Base-by-base conservation (phyloP, 768 basidiomycete genomes). In the Ramaria rubella region DNA sequence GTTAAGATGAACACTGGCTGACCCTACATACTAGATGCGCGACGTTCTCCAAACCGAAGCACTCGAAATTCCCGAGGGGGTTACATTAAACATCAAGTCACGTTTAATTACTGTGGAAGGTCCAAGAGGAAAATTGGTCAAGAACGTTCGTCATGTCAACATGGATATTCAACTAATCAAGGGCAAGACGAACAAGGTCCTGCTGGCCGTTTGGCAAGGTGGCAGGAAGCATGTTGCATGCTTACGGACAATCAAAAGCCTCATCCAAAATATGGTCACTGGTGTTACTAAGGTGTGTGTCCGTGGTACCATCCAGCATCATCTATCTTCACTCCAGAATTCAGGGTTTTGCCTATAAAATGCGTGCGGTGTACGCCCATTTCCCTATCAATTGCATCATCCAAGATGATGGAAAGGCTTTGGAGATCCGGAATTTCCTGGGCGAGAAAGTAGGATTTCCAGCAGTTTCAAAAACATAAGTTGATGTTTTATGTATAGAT, bases 321-420 rank as follows among this genome's bases (percentile, higher is more conserved):
- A 14, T 42, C 23, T 11, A 42, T 46, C 14, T 42, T 43, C 24
- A 48, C 6, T 30, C 29, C n/a, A 9, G 14, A 8, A 4, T 26
- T 24, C 63, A 94, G 94, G 96, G 96, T 60, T 99, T 98, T 85
- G 84, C 85, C 65, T 99, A 99, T 83, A 99, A 98, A 87, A 97
- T 99, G 95, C 91, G 94, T 65, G 82, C 93, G 26, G 96, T 99
- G 52, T 99, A 98, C 69, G 96, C 96, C 65, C 96, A 99, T 79
- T 99, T 99, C 80, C 96, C 96, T 59, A 96, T 99, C 81, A 99
- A 99, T 79, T 87, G 87, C 70, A 95, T 96, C 71, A 90, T 95
- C 66, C 85, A 89, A 70, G 83, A 89, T 7, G 71, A 71, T 58
- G 91, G 89, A 52, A 70, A 67, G 36, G 72, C 81, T 48, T 73